A percentile compares a stretch with the other conserved stretches of the same genome.
Conservation (phyloP, 352 stramenopile genomes). For the Poterioochromonas sp. region DNA sequence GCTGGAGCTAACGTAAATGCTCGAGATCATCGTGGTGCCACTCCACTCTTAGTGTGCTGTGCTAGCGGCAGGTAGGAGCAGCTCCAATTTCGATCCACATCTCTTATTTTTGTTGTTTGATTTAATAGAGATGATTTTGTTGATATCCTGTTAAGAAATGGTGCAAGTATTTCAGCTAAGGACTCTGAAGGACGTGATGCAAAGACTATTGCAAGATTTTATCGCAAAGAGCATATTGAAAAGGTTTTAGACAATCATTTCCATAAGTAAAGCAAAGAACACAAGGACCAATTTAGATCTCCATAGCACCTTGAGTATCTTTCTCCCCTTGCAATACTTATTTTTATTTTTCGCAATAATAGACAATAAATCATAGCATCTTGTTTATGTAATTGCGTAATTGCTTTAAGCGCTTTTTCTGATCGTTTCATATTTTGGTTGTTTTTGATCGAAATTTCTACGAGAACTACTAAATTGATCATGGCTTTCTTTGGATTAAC, state of each 20-base stretch:
- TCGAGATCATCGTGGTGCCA: background rate
- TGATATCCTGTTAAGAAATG: background rate
- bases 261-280: too few relatives aligned
- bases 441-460: too few relatives aligned
- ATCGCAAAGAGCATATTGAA: conserved; percentile 16
- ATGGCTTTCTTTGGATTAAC: conserved; percentile 48
- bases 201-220: conserved; percentile 12
- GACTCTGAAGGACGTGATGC: background rate
- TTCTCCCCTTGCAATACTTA: too few relatives aligned
- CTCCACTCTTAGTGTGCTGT: background rate
- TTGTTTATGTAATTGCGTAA: too few relatives aligned
- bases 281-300: too few relatives aligned
- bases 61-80: background rate
- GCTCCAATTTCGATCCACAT: background rate
- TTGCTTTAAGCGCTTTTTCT: too few relatives aligned
- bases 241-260: background rate
- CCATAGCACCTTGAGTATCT: too few relatives aligned
- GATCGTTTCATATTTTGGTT: too few relatives aligned
- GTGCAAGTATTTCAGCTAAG: background rate
- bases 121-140: conserved; percentile 14
- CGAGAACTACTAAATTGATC: background rate
- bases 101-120: conserved; percentile 1
- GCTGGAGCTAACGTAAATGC: background rate
- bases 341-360: too few relatives aligned
- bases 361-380: too few relatives aligned